Evolutionary conservation across 441 rosid species (phyloP).

Genomic region (Populus hybrid): DNA sequence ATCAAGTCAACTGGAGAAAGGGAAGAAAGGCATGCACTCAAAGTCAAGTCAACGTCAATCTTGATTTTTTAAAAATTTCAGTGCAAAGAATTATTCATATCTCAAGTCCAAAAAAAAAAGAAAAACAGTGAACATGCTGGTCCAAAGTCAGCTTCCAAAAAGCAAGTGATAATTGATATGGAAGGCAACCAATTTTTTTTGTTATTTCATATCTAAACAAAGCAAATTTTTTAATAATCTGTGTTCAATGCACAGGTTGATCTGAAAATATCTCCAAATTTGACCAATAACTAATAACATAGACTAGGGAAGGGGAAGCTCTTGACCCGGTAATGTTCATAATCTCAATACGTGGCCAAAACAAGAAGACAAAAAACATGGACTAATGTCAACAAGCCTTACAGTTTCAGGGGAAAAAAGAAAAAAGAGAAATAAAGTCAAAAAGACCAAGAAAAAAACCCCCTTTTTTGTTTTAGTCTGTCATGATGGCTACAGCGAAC

Average conservation of each 20-base stretch:
- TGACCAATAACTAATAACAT: neutral
- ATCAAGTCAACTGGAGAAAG: slow-evolving; percentile 10
- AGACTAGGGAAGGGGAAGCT: neutral
- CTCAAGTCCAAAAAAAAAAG: too few relatives aligned
- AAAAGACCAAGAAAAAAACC: too few relatives aligned
- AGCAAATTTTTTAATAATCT: neutral
- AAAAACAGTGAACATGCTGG: too few relatives aligned
- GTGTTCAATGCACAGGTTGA: neutral
- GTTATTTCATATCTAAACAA: neutral
- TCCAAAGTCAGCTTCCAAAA: neutral
- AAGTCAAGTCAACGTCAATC: slow-evolving; percentile 1
- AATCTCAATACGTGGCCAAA: neutral
- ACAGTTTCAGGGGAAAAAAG: neutral
- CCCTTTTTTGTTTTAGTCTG: too few relatives aligned
- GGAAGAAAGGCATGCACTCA: slow-evolving; percentile 1
- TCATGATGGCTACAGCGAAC: too few relatives aligned
- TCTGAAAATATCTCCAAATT: neutral
- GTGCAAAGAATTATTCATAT: too few relatives aligned
- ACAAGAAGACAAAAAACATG: neutral
- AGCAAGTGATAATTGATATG: neutral
- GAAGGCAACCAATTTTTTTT: neutral
- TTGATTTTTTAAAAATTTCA: neutral
- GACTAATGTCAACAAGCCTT: neutral
- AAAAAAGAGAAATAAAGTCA: too few relatives aligned
- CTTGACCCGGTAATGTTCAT: neutral